Conservation (phyloP, 2,329 filamentous ascomycete species). For the Calonectria pseudoreteaudii region DNA sequence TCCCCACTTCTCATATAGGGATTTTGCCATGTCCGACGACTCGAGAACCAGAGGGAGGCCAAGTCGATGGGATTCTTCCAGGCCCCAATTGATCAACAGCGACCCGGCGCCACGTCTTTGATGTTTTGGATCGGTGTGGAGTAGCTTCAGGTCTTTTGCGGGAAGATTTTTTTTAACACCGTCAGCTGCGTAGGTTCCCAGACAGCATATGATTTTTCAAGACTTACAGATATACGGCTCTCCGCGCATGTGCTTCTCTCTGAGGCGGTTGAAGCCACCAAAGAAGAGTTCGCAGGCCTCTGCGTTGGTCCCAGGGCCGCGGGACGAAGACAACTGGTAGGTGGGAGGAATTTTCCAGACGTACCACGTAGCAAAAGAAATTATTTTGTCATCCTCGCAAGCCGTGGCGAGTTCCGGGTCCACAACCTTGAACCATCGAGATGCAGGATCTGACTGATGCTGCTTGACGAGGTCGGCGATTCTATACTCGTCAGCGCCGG, state of each 20-base stretch:
- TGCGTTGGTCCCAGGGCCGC: constrained; percentile 45
- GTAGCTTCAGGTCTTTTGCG: constrained; percentile 49
- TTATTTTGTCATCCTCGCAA: constrained; percentile 38
- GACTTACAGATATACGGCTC: constrained; percentile 52
- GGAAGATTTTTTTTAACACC: neutral
- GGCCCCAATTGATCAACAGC: constrained; percentile 49
- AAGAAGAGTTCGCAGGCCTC: constrained; percentile 50
- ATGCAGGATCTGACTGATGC: constrained; percentile 41
- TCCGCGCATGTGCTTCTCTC: constrained; percentile 44
- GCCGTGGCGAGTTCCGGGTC: constrained; percentile 45
- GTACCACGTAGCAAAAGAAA: constrained; percentile 53
- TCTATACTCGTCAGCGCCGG: constrained; percentile 35
- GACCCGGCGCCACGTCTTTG: constrained; percentile 50
- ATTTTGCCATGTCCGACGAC: constrained; percentile 46
- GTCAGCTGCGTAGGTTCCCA: neutral
- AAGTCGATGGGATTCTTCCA: constrained; percentile 51
- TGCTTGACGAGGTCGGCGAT: constrained; percentile 34
- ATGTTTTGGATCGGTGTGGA: constrained; percentile 53
- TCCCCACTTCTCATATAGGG: constrained; percentile 51
- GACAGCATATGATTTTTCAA: neutral
- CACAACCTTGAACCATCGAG: constrained; percentile 51
- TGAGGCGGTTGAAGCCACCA: constrained; percentile 45
- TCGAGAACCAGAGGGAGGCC: constrained; percentile 52
- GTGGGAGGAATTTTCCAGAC: constrained; percentile 42
- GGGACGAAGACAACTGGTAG: constrained; percentile 37